Conservation (phyloP, 2,329 filamentous ascomycete species). For the Penicillium digitatum region DNA sequence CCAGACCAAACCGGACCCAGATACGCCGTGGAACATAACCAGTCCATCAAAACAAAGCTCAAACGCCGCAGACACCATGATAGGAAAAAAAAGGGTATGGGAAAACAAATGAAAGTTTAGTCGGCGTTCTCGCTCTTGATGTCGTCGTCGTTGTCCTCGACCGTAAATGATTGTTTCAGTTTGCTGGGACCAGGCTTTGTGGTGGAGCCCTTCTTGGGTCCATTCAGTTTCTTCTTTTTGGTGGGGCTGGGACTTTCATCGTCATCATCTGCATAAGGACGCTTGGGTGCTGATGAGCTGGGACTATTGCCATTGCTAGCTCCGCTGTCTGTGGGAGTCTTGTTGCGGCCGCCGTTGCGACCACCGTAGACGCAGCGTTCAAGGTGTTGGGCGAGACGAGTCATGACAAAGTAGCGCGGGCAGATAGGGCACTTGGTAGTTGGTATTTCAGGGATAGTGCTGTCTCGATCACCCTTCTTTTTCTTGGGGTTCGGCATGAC, state of each 20-base stretch:
- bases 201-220: slow-evolving; percentile 35
- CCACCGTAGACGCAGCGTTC: slow-evolving; percentile 59
- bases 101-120: slow-evolving; percentile 15
- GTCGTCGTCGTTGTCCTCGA: slow-evolving; percentile 32
- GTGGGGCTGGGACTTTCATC: slow-evolving; percentile 43
- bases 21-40: slow-evolving; percentile 20
- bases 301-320: slow-evolving; percentile 39
- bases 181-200: slow-evolving; percentile 42
- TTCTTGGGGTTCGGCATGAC: slow-evolving; percentile 48
- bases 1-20: slow-evolving; percentile 15
- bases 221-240: slow-evolving; percentile 49
- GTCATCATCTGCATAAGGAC: slow-evolving; percentile 41
- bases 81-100: slow-evolving; percentile 15
- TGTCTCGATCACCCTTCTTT: slow-evolving; percentile 32
- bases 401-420: slow-evolving; percentile 59
- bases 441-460: slow-evolving; percentile 31
- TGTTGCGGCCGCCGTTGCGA: slow-evolving; percentile 44
- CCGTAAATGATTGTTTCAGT: slow-evolving; percentile 42
- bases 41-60: slow-evolving; percentile 8
- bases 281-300: slow-evolving; percentile 35
- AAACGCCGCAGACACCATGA: slow-evolving; percentile 15
- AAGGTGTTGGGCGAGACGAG: slow-evolving; percentile 57
- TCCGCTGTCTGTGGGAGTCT: slow-evolving; percentile 45
- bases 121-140: slow-evolving; percentile 38
- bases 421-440: slow-evolving; percentile 55